Evolutionary conservation across 2,329 filamentous ascomycete species (phyloP), one percentile per base, ranked within the genome.

Genomic region (Exophiala spinifera): DNA sequence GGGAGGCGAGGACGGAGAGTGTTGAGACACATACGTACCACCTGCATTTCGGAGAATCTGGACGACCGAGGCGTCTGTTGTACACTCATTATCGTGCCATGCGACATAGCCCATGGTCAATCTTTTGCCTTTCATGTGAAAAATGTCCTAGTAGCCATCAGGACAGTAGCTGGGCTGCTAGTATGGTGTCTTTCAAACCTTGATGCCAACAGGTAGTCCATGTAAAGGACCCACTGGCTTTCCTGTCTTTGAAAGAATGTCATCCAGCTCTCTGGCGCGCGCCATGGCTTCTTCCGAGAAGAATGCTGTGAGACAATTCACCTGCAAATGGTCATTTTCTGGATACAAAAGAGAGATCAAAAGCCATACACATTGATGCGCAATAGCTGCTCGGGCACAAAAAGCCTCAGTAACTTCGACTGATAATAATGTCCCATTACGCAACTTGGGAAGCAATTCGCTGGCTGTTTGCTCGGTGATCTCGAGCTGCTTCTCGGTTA

Each of bases 171-270:
- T 4, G 28, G 28, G 8, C 28, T 31, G 10, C 3, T 11, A 31
- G 28, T 4, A 25, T 4, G 23, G 10, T 6, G 28, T 10, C 4
- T 23, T 13, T 14, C 10, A 28, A 36, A 56, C 73, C 53, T 77
- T 79, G 42, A 80, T 58, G 17, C 71, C 74, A 40, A 87, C 72
- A 1, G 83, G 83, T 0, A 86, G 70, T 3, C 84, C 83, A 62
- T 86, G 83, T 4, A 61, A 28, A 17, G 56, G 55, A 5, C 56
- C 56, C 11, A 61, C 43, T 11, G 50, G 40, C n/a, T 49, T 56
- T 10, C 56, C 52, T 10, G 56, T 58, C 21, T 46, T 36, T 13
- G 46, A 25, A 15, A 72, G 53, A 56, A 78, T 69, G 0, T 66
- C 65, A 50, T 83, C 80, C 0, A 82, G 71, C 25, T 71, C 63